These are phyloP conservation scores for Globisporangium paddicum DNA, from an alignment of 352 stramenopile species.

Conservation along the genomic window DNA sequence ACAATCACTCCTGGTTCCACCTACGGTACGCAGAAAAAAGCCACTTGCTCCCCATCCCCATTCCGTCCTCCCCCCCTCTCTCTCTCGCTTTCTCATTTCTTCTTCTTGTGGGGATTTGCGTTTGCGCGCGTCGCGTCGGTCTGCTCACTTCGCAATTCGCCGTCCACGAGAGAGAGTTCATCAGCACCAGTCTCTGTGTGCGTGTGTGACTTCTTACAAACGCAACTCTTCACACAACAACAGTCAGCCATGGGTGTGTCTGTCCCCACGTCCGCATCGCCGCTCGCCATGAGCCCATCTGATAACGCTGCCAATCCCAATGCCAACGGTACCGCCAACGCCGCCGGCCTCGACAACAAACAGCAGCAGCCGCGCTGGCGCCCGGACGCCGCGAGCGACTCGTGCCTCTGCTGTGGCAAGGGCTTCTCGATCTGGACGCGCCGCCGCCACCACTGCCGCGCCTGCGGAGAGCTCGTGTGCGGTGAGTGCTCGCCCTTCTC, in stretches of 20 bases:
- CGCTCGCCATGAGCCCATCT: conserved; percentile 5
- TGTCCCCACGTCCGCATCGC: conserved; percentile 2
- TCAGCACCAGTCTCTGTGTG: not conserved
- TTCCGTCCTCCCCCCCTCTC: not conserved
- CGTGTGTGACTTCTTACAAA: too few species aligned
- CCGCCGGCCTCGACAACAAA: conserved; percentile 1
- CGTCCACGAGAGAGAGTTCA: not conserved
- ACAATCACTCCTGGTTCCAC: not conserved
- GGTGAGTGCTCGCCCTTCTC: conserved; percentile 63
- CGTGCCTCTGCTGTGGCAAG: conserved; percentile 62
- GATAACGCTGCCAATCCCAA: not conserved
- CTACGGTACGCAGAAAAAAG: conserved; percentile 13
- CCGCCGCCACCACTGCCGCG: conserved; percentile 76
- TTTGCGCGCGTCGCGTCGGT: not conserved
- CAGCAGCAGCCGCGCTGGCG: conserved; percentile 45
- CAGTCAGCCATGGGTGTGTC: conserved; percentile 9
- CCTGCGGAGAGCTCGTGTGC: conserved; percentile 75
- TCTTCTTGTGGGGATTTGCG: not conserved
- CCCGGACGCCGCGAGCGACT: conserved; percentile 63
- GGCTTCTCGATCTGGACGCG: conserved; percentile 70
- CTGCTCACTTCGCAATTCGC: conserved; percentile 3
- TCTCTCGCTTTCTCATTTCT: not conserved
- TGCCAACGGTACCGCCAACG: not conserved
- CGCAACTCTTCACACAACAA: too few species aligned
- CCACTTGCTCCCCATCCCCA: not conserved